Evolutionary conservation across 2,329 filamentous ascomycete species (phyloP).

Genomic region (Paraphaeosphaeria sporulosa): DNA sequence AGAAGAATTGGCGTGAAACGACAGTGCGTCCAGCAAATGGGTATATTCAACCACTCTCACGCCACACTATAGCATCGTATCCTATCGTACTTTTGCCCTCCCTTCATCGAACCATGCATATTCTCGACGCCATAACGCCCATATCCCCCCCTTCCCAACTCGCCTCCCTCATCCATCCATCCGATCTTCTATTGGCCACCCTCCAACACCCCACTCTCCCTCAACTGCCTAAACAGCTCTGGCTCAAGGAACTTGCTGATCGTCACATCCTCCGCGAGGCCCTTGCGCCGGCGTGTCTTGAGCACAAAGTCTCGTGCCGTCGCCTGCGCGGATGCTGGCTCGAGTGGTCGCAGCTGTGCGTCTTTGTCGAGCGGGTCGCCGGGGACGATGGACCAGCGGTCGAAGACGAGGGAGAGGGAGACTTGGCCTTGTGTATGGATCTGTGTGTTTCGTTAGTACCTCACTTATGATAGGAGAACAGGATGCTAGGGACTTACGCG

Average conservation of each 20-base stretch:
- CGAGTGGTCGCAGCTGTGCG: slow-evolving; percentile 80
- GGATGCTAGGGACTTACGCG: slow-evolving; percentile 52
- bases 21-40: neutral
- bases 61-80: neutral
- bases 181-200: slow-evolving; percentile 40
- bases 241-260: slow-evolving; percentile 97
- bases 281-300: slow-evolving; percentile 93
- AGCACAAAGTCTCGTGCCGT: slow-evolving; percentile 95
- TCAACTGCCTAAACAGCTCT: slow-evolving; percentile 86
- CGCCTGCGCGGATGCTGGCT: slow-evolving; percentile 86
- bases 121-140: neutral
- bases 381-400: slow-evolving; percentile 94
- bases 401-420: slow-evolving; percentile 90
- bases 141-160: no score
- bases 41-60: slow-evolving; percentile 1
- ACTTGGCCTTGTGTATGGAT: slow-evolving; percentile 96
- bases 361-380: slow-evolving; percentile 93
- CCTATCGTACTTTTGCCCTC: neutral
- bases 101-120: neutral
- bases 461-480: neutral
- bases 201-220: slow-evolving; percentile 87
- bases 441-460: slow-evolving; percentile 15
- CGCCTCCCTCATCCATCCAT: neutral
- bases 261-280: slow-evolving; percentile 91
- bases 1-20: no score